Evolutionary conservation across 2,329 filamentous ascomycete genomes (phyloP).

Genomic region (Phialemoniopsis sp.): DNA sequence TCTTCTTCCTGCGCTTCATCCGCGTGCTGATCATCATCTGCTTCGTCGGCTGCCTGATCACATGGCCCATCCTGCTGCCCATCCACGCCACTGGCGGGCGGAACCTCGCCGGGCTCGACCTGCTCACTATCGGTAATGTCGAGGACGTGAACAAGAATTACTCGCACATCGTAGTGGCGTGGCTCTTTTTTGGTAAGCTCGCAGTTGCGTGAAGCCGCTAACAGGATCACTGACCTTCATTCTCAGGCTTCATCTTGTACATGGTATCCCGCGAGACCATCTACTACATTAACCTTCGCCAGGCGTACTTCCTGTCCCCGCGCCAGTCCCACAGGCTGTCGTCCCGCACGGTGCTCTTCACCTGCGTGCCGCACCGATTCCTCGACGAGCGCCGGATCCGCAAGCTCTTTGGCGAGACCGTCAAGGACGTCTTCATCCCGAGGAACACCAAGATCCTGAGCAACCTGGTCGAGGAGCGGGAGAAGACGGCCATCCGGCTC

Average conservation of each 20-base stretch:
- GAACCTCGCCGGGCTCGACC: conserved; percentile 58
- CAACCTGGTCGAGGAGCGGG: conserved; percentile 71
- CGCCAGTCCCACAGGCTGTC: conserved; percentile 81
- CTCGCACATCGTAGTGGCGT: conserved; percentile 76
- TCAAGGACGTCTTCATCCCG: conserved; percentile 81
- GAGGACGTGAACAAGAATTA: conserved; percentile 65
- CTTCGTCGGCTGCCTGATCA: conserved; percentile 74
- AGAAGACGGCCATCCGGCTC: conserved; percentile 70
- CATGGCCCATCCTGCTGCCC: conserved; percentile 81
- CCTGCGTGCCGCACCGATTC: conserved; percentile 75
- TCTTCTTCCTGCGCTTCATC: conserved; percentile 82
- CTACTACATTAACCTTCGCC: conserved; percentile 89
- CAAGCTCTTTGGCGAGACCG: conserved; percentile 72
- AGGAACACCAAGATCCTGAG: conserved; percentile 72
- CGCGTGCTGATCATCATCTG: conserved; percentile 74
- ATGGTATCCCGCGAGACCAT: conserved; percentile 86
- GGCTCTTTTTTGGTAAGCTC: conserved; percentile 64
- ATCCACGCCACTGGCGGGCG: conserved; percentile 79
- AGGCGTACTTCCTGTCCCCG: conserved; percentile 87
- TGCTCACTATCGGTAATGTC: conserved; percentile 52
- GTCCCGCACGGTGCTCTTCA: conserved; percentile 88
- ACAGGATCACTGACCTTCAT: background rate
- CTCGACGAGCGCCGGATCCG: conserved; percentile 69
- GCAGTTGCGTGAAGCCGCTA: no score
- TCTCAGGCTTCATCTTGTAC: conserved; percentile 72